Percentiles rank a stretch among this genome's conserved stretches.
These are phyloP conservation scores for Pelargonium australe DNA, from an alignment of 441 rosid species.

Conservation along the genomic window DNA sequence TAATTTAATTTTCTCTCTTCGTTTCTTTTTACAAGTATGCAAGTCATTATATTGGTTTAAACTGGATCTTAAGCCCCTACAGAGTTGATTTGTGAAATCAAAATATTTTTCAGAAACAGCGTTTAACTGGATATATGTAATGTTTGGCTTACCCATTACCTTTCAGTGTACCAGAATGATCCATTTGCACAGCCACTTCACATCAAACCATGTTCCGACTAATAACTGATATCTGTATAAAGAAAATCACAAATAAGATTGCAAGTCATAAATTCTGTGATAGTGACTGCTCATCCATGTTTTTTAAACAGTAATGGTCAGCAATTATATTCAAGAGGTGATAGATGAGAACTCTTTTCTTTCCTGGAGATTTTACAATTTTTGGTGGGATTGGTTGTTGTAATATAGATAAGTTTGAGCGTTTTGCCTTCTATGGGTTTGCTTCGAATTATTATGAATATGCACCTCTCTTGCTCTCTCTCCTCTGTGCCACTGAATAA, in stretches of 20 bases:
- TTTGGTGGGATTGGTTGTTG: too few relatives aligned
- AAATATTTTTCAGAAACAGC: too few relatives aligned
- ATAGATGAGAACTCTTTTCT: neutral
- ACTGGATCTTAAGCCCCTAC: neutral
- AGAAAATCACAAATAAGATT: neutral
- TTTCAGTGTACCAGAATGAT: neutral
- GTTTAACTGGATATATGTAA: neutral
- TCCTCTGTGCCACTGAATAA: neutral
- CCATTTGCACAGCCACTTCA: neutral
- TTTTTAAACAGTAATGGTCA: neutral
- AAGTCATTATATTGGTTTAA: neutral
- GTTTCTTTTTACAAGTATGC: too few relatives aligned
- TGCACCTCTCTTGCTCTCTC: neutral
- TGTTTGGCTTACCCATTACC: neutral
- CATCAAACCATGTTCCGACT: neutral
- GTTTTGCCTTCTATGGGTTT: too few relatives aligned
- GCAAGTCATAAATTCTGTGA: neutral
- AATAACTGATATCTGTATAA: neutral
- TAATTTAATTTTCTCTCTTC: too few relatives aligned
- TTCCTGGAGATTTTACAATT: neutral
- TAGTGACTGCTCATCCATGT: neutral
- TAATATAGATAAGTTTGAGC: too few relatives aligned
- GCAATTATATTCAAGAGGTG: neutral
- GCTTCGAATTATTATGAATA: neutral
- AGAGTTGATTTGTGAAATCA: neutral